Percentiles rank a stretch among this genome's conserved stretches.
phyloP scores from a whole-genome alignment of 352 stramenopile species.

The Pythium chondricola region DNA sequence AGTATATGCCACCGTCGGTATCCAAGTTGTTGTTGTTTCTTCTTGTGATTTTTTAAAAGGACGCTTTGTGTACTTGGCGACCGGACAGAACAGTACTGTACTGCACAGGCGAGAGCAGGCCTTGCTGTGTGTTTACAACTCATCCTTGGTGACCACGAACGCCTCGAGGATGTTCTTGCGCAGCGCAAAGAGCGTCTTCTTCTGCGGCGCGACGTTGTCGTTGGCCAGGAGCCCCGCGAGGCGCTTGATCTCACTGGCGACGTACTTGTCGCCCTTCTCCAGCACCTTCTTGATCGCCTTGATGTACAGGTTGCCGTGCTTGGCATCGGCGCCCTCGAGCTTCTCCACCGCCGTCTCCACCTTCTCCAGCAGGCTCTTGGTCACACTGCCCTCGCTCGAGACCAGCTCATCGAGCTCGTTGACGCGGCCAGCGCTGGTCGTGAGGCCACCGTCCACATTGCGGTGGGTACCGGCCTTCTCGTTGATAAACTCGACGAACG shows the following conservation, averaged over 20 bases:
- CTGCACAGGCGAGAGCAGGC: too few species aligned
- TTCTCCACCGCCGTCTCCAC: conserved; percentile 63
- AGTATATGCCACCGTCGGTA: too few species aligned
- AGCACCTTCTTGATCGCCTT: conserved; percentile 91
- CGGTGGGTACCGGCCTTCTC: conserved; percentile 84
- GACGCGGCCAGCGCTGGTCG: conserved; percentile 65
- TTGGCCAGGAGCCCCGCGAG: conserved; percentile 73
- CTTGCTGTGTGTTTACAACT: too few species aligned
- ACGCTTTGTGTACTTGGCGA: too few species aligned
- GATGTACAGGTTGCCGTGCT: conserved; percentile 81
- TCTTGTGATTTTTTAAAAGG: too few species aligned
- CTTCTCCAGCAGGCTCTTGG: conserved; percentile 57
- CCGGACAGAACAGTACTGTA: too few species aligned
- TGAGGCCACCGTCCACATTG: conserved; percentile 69
- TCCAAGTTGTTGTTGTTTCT: too few species aligned
- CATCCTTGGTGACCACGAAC: conserved; percentile 47
- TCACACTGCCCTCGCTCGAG: conserved; percentile 65
- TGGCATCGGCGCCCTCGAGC: conserved; percentile 56
- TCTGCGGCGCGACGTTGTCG: conserved; percentile 75
- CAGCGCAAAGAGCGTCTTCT: conserved; percentile 87
- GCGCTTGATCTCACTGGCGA: conserved; percentile 78
- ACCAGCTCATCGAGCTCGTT: conserved; percentile 82
- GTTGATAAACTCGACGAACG: conserved; percentile 89
- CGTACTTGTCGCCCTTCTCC: conserved; percentile 79
- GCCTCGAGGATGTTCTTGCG: conserved; percentile 89